These are phyloP conservation scores for Apiospora kogelbergensis DNA, from an alignment of 2,329 filamentous ascomycete genomes.

Conservation along the genomic window DNA sequence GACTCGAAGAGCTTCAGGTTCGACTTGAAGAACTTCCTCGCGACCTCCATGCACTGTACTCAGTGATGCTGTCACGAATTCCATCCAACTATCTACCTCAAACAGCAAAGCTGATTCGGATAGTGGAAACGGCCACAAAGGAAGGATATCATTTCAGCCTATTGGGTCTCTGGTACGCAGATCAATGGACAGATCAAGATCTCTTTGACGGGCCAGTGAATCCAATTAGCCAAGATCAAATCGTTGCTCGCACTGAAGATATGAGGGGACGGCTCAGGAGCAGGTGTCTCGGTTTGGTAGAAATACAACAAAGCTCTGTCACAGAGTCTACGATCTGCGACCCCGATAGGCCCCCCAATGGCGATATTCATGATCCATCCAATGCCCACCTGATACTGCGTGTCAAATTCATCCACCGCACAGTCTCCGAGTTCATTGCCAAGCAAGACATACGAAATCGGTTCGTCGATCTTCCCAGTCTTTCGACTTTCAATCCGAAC, in stretches of 20 bases:
- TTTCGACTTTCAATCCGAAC: background rate
- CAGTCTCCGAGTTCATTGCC: background rate
- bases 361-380: background rate
- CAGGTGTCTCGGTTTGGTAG: slow-evolving; percentile 20
- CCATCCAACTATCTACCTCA: slow-evolving; percentile 11
- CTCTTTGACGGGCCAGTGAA: slow-evolving; percentile 8
- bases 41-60: slow-evolving; percentile 21
- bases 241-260: slow-evolving; percentile 15
- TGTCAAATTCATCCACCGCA: background rate
- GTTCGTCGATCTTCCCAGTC: background rate
- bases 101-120: background rate
- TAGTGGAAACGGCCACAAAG: background rate
- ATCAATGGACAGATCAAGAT: slow-evolving; percentile 15
- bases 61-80: slow-evolving; percentile 16
- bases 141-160: slow-evolving; percentile 9
- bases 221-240: slow-evolving; percentile 15
- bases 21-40: slow-evolving; percentile 19
- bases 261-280: slow-evolving; percentile 19
- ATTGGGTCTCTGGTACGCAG: slow-evolving; percentile 21
- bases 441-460: background rate
- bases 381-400: background rate
- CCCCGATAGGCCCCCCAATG: background rate
- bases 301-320: slow-evolving; percentile 7
- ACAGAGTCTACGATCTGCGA: background rate
- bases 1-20: slow-evolving; percentile 17